Conservation (phyloP, 1,284 basidiomycete genomes). For the Leccinum angustisporum region DNA sequence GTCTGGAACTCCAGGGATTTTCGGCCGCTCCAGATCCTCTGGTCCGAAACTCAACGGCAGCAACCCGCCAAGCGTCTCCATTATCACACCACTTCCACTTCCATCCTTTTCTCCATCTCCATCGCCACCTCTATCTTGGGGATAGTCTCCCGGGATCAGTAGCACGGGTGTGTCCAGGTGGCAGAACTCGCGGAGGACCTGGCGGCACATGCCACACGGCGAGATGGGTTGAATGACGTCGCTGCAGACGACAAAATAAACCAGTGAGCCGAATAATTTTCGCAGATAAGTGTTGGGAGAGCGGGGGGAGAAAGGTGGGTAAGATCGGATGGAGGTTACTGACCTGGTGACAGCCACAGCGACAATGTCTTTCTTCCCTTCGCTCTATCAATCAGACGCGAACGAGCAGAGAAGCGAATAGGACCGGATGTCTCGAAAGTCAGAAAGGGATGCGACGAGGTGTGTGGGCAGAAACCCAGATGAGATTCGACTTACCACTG, state of each 20-base stretch:
- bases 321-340: neutral
- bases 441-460: neutral
- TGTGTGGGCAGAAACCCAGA: neutral
- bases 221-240: slow-evolving; percentile 68
- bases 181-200: slow-evolving; percentile 90
- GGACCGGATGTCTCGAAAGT: neutral
- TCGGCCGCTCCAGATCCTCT: slow-evolving; percentile 32
- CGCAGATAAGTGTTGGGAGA: neutral
- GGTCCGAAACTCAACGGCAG: slow-evolving; percentile 91
- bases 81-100: slow-evolving; percentile 15
- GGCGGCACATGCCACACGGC: slow-evolving; percentile 91
- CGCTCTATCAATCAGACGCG: slow-evolving; percentile 53
- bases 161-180: slow-evolving; percentile 72
- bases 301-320: neutral
- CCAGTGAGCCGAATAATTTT: neutral
- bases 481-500: slow-evolving; percentile 50
- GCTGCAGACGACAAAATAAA: neutral
- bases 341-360: slow-evolving; percentile 29
- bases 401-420: neutral
- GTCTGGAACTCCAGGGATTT: neutral
- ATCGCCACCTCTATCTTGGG: slow-evolving; percentile 25
- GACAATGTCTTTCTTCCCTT: slow-evolving; percentile 69
- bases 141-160: slow-evolving; percentile 74
- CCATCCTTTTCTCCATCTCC: neutral
- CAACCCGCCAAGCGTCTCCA: slow-evolving; percentile 71